Percentiles rank a stretch among this genome's conserved stretches.
phyloP scores from a whole-genome alignment of 352 stramenopile genomes.

The Ophiocytium majus region DNA sequence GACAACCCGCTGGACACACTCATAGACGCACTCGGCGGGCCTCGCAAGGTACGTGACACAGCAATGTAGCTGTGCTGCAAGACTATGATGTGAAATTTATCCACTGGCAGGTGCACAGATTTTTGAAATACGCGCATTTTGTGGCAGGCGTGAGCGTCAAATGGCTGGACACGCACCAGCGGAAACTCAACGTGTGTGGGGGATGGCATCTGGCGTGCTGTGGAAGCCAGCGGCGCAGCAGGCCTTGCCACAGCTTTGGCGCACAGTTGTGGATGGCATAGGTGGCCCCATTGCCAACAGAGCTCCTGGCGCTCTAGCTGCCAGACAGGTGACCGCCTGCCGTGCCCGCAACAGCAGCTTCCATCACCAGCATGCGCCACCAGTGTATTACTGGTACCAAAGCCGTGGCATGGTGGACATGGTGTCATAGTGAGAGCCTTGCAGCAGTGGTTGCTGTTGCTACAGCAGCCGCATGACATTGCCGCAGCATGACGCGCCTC shows the following conservation, averaged over 20 bases:
- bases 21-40: constrained; percentile 2
- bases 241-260: no score
- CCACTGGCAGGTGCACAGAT: not conserved
- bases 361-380: not conserved
- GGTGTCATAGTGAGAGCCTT: not conserved
- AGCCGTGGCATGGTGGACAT: not conserved
- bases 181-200: not conserved
- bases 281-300: no score
- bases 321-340: no score
- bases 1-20: constrained; percentile 5
- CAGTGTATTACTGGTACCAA: not conserved
- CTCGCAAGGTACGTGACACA: no score
- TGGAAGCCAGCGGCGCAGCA: not conserved
- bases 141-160: not conserved
- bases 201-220: not conserved
- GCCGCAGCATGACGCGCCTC: not conserved
- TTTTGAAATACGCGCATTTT: no score
- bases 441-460: not conserved
- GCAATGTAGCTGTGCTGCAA: not conserved
- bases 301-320: no score
- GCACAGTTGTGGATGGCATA: no score
- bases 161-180: not conserved
- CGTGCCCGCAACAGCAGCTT: not conserved
- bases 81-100: not conserved
- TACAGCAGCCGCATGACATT: not conserved